Evolutionary conservation across 331 rosid species (phyloP), one percentile per base, ranked within the genome.

Genomic region (Quercus tomentella): DNA sequence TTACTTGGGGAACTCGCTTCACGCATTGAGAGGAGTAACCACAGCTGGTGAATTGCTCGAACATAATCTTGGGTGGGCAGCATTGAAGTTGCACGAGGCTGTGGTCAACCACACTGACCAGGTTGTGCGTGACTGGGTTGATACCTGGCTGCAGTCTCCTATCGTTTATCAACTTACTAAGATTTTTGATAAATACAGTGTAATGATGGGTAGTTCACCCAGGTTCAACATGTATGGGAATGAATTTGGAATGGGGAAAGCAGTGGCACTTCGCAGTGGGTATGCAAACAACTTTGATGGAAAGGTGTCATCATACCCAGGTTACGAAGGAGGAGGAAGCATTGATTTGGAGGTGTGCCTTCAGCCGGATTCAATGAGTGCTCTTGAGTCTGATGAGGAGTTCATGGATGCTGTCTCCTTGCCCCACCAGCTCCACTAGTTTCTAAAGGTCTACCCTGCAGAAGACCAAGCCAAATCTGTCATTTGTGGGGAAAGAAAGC

Each of bases 141-240:
- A 83, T 9, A 22, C 31, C 11, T 92, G 97, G 98, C 10, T 84
- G 10, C 11, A 83, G 23, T 84, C 82, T 5, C 94, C 96, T 0
- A 0, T 1, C 0, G 54, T 87, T 5, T 28, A 6, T 66, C 77
- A 55, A 20, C 1, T 26, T 1, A 76, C 6, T 2, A 23, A 6
- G 56, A 1, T 16, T 0, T 74, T 76, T 31, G 92, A 86, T 33
- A 85, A 86, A 0, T 7, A 1, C 3, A 28, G 58, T 17, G 86
- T 92, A 73, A 5, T 86, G 88, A 84, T 92, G 82, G 87, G 92
- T 12, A 94, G 94, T 68, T 89, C 97, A 3, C 92, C 98, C 0
- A 86, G 97, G 73, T 94, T 94, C 74, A 74, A 85, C 15, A 68
- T 82, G 93, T 92, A 90, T 18, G 93, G 89, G 45, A 41, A 8